Conservation (phyloP, 176 grass and related monocot species). For the Leersia perrieri region DNA sequence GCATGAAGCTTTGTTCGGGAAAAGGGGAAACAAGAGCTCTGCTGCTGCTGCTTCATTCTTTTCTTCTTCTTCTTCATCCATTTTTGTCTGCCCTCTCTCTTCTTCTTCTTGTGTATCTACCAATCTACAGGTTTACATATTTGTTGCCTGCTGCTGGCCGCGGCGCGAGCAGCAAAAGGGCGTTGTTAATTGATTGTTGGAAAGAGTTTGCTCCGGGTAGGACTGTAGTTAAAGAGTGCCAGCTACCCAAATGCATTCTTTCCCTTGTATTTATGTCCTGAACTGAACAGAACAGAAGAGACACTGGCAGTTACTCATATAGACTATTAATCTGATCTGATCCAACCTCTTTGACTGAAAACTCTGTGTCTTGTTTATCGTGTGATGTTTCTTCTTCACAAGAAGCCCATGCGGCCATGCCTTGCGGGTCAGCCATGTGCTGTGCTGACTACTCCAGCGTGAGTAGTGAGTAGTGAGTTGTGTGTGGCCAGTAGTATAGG, state of each 20-base stretch:
- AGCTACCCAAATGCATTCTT: conserved; percentile 38
- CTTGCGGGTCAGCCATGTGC: too few relatives aligned
- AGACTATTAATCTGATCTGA: conserved; percentile 13
- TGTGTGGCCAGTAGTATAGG: too few relatives aligned
- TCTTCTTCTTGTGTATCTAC: conserved; percentile 32
- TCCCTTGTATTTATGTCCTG: conserved; percentile 53
- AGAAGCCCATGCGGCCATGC: not conserved
- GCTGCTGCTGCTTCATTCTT: not conserved
- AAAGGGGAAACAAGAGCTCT: not conserved
- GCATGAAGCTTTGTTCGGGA: conserved; percentile 7
- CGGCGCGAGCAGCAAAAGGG: conserved; percentile 25
- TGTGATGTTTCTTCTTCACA: not conserved
- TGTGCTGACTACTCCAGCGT: too few relatives aligned
- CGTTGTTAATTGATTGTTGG: conserved; percentile 47
- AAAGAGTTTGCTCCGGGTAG: conserved; percentile 40
- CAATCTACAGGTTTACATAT: conserved; percentile 39
- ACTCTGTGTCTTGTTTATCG: not conserved
- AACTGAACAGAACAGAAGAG: conserved; percentile 4
- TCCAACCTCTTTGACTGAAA: not conserved
- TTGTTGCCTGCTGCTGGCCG: conserved; percentile 32
- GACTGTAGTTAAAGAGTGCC: not conserved
- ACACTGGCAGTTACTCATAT: not conserved
- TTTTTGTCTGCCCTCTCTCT: conserved; percentile 10
- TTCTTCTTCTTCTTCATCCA: not conserved
- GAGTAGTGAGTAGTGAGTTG: too few relatives aligned